Evolutionary conservation across 768 basidiomycete genomes (phyloP).

Genomic region (Termitomyces sp.): DNA sequence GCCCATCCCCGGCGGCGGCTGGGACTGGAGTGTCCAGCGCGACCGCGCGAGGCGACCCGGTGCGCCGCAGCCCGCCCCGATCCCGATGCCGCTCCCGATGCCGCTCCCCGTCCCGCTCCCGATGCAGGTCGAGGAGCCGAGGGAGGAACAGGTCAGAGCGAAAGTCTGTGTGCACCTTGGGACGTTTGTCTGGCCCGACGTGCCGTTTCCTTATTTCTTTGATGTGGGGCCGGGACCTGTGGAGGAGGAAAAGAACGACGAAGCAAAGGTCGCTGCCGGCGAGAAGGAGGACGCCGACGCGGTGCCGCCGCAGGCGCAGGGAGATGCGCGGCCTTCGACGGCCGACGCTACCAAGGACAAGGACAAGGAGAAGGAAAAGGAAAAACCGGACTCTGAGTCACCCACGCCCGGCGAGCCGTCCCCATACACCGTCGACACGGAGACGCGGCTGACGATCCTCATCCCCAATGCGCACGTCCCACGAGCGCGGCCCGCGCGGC

Average conservation of each 20-base stretch:
- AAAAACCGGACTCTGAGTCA: constrained; percentile 5
- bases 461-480: constrained; percentile 60
- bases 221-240: constrained; percentile 23
- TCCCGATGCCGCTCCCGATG: background rate
- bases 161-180: constrained; percentile 39
- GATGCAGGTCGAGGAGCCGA: background rate
- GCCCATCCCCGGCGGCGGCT: constrained; percentile 4
- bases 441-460: constrained; percentile 47
- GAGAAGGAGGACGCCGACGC: constrained; percentile 2
- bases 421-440: constrained; percentile 30
- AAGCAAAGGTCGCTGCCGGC: constrained; percentile 3
- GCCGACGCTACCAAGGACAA: background rate
- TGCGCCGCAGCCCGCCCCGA: background rate
- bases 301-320: no score
- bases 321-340: background rate
- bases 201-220: constrained; percentile 57
- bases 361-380: constrained; percentile 10
- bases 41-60: background rate
- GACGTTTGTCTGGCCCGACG: constrained; percentile 50
- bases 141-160: constrained; percentile 21
- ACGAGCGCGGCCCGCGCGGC: constrained; percentile 41
- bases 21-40: constrained; percentile 1
- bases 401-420: no score
- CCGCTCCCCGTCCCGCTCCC: background rate
- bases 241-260: constrained; percentile 4